phyloP scores from a whole-genome alignment of 148 eudicot species.

The Diospyros lotus region DNA sequence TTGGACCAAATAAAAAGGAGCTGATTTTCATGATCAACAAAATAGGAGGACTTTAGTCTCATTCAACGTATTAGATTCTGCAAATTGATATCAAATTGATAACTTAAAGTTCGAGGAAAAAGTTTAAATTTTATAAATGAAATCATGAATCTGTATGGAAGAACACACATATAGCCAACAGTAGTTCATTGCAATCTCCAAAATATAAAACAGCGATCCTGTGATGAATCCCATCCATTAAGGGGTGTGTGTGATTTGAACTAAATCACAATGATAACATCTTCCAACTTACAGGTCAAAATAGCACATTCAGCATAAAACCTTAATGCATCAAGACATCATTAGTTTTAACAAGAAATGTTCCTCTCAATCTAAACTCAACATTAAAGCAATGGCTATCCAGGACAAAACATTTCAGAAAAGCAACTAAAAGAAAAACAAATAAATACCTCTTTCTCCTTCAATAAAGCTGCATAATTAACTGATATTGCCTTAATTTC shows the following conservation, averaged over 20 bases:
- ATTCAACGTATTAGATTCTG: neutral
- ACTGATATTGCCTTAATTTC: slow-evolving; percentile 89
- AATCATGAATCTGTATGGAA: neutral
- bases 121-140: neutral
- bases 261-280: no score
- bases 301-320: neutral
- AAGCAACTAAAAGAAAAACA: slow-evolving; percentile 2
- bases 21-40: neutral
- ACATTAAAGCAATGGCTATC: slow-evolving; percentile 5
- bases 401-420: neutral
- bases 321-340: neutral
- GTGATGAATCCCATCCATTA: neutral
- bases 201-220: neutral
- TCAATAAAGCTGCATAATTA: slow-evolving; percentile 91
- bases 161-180: neutral
- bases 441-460: slow-evolving; percentile 78
- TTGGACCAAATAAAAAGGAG: neutral
- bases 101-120: neutral
- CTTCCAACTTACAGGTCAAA: neutral
- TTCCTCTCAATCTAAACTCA: slow-evolving; percentile 4
- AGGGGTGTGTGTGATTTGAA: neutral
- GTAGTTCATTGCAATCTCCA: neutral
- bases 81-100: neutral
- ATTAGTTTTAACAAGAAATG: neutral
- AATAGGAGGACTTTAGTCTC: neutral